Evolutionary conservation across 2,329 filamentous ascomycete genomes (phyloP), one percentile per base, ranked within the genome.

Genomic region (Xylaria hypoxylon): DNA sequence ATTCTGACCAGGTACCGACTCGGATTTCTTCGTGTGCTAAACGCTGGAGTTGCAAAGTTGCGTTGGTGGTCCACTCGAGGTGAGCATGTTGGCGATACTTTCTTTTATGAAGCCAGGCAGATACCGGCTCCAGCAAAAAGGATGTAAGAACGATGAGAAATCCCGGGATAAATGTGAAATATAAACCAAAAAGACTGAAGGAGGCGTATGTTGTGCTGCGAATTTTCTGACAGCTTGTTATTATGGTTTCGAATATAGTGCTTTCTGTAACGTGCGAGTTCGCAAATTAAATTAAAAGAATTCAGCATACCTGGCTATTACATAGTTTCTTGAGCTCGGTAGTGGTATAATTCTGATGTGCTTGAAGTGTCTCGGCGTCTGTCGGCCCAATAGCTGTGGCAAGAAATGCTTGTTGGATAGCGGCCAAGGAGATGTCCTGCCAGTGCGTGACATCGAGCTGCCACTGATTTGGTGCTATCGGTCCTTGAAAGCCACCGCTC

Each of bases 131-230:
- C 1, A 74, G 59, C 0, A 62, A 24, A 44, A 64, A 72, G 0
- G 72, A 76, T 0, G 62, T n/a, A 1, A 71, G 2, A 10, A 72
- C 62, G 22, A 74, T 64, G 22, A 75, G 5, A 1, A 42, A 17
- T 0, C 74, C 72, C 0, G 69, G 10, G 15, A 69, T 38, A 7
- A 68, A 71, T 8, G 71, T 72, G 50, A 74, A 71, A 24, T 53
- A 40, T 8, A 77, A 52, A 19, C 71, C 68, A 44, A 77, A 74
- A 13, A 77, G 31, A 55, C 70, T 76, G 52, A 77, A 75, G 4
- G 73, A 73, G 0, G 55, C 52, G 52, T 74, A 70, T 5, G 50
- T 48, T 1, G 69, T 65, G 15, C 65, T 74, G 1, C 59, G 55
- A 7, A 76, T 73, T 68, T 76, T 77, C 74, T 76, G 59, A 15